Conservation (phyloP, 306 rosid genomes). For the Geum urbanum region DNA sequence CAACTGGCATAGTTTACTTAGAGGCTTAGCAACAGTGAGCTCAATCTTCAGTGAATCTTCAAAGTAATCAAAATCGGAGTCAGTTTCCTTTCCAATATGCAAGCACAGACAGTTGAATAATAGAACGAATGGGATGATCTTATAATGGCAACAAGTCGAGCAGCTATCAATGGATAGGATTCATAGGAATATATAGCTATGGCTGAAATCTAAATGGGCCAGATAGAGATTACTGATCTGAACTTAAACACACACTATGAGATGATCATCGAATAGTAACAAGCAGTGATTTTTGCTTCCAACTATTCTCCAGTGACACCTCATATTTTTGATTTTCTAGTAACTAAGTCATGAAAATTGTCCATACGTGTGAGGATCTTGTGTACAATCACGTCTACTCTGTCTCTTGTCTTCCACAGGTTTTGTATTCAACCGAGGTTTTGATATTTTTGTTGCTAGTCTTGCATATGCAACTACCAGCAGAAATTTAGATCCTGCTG, state of each 20-base stretch:
- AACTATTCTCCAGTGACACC: background rate
- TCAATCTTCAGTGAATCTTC: background rate
- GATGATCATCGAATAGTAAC: background rate
- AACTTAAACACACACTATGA: no score
- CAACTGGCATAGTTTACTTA: background rate
- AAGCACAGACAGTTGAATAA: background rate
- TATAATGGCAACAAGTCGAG: background rate
- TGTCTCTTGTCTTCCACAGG: background rate
- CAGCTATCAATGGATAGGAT: background rate
- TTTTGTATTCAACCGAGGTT: background rate
- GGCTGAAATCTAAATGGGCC: background rate
- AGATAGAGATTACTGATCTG: background rate
- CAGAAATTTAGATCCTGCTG: background rate
- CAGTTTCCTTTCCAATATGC: background rate
- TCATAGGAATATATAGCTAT: background rate
- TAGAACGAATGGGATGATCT: background rate
- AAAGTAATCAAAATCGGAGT: background rate
- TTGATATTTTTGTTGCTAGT: background rate
- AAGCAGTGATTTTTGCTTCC: background rate
- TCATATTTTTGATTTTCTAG: no score
- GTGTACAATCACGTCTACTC: background rate
- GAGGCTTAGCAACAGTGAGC: background rate
- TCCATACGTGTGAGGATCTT: background rate
- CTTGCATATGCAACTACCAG: background rate
- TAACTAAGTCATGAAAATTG: no score